Base-by-base conservation (phyloP, 176 grass and related monocot genomes). In the Phyllostachys edulis region DNA sequence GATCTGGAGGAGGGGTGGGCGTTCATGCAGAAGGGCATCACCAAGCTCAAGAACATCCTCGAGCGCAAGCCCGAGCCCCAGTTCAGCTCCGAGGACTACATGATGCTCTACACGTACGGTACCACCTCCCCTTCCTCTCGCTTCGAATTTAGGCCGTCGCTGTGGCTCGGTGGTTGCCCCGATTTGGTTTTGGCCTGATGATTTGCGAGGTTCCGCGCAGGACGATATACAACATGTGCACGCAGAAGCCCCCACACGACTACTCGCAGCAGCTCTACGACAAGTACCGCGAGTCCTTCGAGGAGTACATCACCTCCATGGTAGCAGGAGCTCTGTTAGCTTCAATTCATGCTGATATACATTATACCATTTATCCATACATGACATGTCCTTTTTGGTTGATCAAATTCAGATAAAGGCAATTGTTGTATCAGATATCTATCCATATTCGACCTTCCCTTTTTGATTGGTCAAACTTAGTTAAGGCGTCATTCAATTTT, bases 1-100 rank as follows among this genome's bases (percentile, higher is more conserved):
- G 93, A 96, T 89, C 90, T 96, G 78, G 91, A 99, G 73, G 89
- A 93, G 9, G 96, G 93, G 59, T 99, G 93, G 96, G 74, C 75
- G 1, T 90, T 90, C 91, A 95, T 99, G 89, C 91, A 92, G 91
- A 87, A 81, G 81, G 89, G 91, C 13, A 96, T 99, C 70, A 92
- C 85, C 63, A 91, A 94, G 91, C 80, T 99, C 45, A 90, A 92
- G 81, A 92, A 91, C 89, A 91, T 94, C 87, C 86, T 96, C 68
- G 96, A 96, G 82, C 61, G 86, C 41, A 82, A 73, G 72, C 81
- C 89, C 2, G 91, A 99, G 78, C 76, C 87, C 20, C 93, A 92
- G 75, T 99, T 96, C 79, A 86, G 90, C 83, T 82, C 91, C 47
- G 89, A 89, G 76, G 85, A 96, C 77, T 92, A 99, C 88, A 96